These are phyloP conservation scores for Symmetrospora coprosmae DNA, from an alignment of 768 basidiomycete genomes.

Conservation along the genomic window DNA sequence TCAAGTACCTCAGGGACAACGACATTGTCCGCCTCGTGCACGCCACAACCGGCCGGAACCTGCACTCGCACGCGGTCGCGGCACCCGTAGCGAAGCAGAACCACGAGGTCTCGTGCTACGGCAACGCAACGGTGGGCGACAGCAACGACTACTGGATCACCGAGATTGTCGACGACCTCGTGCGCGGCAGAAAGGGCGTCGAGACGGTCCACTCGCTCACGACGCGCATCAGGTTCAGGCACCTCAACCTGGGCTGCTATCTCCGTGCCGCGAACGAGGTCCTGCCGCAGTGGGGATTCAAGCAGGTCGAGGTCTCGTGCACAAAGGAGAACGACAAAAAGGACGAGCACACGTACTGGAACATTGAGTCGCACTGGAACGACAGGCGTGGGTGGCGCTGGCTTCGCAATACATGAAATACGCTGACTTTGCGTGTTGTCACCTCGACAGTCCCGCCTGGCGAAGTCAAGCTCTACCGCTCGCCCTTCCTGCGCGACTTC, in stretches of 20 bases:
- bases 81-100: conserved; percentile 81
- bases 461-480: conserved; percentile 65
- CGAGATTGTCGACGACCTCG: conserved; percentile 78
- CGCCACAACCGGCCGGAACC: conserved; percentile 64
- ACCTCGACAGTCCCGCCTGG: conserved; percentile 61
- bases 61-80: conserved; percentile 77
- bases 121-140: conserved; percentile 78
- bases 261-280: conserved; percentile 72
- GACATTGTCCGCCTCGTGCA: conserved; percentile 72
- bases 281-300: conserved; percentile 97
- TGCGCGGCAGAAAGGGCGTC: conserved; percentile 45
- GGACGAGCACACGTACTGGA: conserved; percentile 87
- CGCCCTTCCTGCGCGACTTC: conserved; percentile 90
- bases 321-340: conserved; percentile 67
- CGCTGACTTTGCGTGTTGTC: conserved; percentile 4
- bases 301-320: conserved; percentile 92
- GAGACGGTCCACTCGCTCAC: conserved; percentile 74
- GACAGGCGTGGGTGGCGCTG: conserved; percentile 59
- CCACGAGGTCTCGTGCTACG: conserved; percentile 86
- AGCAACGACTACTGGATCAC: conserved; percentile 77
- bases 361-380: conserved; percentile 96
- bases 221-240: conserved; percentile 71
- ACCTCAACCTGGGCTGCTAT: conserved; percentile 67
- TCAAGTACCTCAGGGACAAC: conserved; percentile 60
- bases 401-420: background rate